A percentile compares a stretch with the other conserved stretches of the same genome.
These are phyloP conservation scores for Cyclospora cayetanensis DNA, from an alignment of 169 alveolate genomes.

Conservation along the genomic window DNA sequence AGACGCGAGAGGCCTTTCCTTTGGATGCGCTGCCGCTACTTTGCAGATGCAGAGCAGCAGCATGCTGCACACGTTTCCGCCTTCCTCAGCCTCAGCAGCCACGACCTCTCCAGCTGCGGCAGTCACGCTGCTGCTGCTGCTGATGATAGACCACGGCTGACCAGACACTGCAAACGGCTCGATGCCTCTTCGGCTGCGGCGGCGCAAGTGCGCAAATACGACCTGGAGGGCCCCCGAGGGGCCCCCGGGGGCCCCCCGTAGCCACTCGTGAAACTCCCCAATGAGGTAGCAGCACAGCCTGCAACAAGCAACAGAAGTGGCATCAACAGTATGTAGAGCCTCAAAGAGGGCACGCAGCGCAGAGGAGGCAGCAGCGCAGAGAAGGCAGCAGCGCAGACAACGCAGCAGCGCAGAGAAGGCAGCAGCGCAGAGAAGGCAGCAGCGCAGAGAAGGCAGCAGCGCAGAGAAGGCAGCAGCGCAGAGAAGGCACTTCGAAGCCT, in stretches of 20 bases:
- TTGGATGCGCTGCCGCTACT: not conserved
- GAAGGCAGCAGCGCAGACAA: too few relatives aligned
- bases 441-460: too few relatives aligned
- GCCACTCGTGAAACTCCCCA: not conserved
- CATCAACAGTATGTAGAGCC: conserved; percentile 29
- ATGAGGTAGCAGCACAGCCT: not conserved
- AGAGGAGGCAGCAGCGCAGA: too few relatives aligned
- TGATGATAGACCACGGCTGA: not conserved
- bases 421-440: too few relatives aligned
- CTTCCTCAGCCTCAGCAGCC: not conserved
- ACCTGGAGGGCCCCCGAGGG: not conserved
- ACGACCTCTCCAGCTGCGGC: not conserved
- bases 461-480: too few relatives aligned
- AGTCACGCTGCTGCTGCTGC: not conserved
- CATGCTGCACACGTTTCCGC: not conserved
- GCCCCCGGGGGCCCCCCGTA: not conserved
- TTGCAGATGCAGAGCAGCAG: not conserved
- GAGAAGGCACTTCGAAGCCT: too few relatives aligned
- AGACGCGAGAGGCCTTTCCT: not conserved
- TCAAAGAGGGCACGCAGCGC: too few relatives aligned
- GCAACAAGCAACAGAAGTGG: conserved; percentile 12
- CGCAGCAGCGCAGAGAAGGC: too few relatives aligned
- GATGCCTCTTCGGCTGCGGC: not conserved
- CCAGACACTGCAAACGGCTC: not conserved
- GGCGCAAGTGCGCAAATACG: not conserved